Percentiles rank a stretch among this genome's conserved stretches.
Evolutionary conservation across 148 eudicot species (phyloP).

Genomic region (Oxyria digyna): DNA sequence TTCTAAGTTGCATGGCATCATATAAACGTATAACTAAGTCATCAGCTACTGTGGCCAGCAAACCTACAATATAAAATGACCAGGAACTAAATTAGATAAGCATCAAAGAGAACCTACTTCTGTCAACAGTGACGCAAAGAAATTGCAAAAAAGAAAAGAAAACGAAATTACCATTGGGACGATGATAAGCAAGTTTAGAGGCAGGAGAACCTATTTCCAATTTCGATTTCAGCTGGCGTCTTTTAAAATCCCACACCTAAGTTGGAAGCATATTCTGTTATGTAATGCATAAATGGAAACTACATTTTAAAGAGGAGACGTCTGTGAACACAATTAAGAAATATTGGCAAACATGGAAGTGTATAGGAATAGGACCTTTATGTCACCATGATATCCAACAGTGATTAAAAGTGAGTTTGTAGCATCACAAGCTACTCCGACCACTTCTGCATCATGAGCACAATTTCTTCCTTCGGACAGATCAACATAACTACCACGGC

Average conservation of each 20-base stretch:
- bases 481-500: slow-evolving; percentile 83
- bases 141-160: neutral
- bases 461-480: slow-evolving; percentile 31
- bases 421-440: slow-evolving; percentile 94
- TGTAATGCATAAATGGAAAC: neutral
- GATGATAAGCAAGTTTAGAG: slow-evolving; percentile 71
- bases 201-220: slow-evolving; percentile 69
- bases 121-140: neutral
- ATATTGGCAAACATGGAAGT: neutral
- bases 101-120: neutral
- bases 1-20: slow-evolving; percentile 74
- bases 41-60: slow-evolving; percentile 84
- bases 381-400: slow-evolving; percentile 85
- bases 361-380: slow-evolving; percentile 35
- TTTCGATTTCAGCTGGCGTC: slow-evolving; percentile 53
- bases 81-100: neutral
- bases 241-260: slow-evolving; percentile 90
- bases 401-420: slow-evolving; percentile 78
- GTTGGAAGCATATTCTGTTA: neutral
- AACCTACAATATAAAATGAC: slow-evolving; percentile 30
- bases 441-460: slow-evolving; percentile 84
- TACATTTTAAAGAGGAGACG: neutral
- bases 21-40: slow-evolving; percentile 79
- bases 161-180: slow-evolving; percentile 48
- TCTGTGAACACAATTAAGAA: neutral